These are phyloP conservation scores for Mucor irregularis DNA, from an alignment of 371 early-diverging fungal species.

Conservation along the genomic window DNA sequence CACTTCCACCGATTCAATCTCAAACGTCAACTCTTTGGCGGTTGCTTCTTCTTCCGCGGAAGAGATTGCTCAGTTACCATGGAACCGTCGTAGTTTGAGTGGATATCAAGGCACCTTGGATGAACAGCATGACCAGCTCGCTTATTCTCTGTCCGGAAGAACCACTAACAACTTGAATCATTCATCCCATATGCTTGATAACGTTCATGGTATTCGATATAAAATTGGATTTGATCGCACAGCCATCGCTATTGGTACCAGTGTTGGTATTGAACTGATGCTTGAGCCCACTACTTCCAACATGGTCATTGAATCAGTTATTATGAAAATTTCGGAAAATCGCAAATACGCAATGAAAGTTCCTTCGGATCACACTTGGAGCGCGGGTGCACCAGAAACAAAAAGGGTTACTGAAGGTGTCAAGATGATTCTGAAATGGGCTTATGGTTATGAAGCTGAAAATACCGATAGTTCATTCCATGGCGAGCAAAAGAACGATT, in stretches of 20 bases:
- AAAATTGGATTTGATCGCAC: slow-evolving; percentile 39
- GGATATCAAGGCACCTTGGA: slow-evolving; percentile 24
- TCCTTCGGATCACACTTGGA: slow-evolving; percentile 20
- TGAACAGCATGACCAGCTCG: slow-evolving; percentile 40
- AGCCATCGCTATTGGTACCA: slow-evolving; percentile 43
- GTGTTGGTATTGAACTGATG: slow-evolving; percentile 37
- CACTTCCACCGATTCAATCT: background rate
- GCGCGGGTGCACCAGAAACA: slow-evolving; percentile 16
- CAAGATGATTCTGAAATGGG: slow-evolving; percentile 41
- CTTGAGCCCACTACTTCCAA: slow-evolving; percentile 27
- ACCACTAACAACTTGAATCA: slow-evolving; percentile 20
- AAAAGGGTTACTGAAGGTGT: slow-evolving; percentile 12
- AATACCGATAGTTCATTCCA: slow-evolving; percentile 4
- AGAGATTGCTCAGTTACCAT: background rate
- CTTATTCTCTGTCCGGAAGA: slow-evolving; percentile 33
- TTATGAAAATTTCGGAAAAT: slow-evolving; percentile 20
- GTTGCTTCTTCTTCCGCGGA: too few species aligned
- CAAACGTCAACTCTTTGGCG: background rate
- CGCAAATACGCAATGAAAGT: slow-evolving; percentile 34
- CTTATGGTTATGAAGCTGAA: slow-evolving; percentile 29
- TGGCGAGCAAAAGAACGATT: background rate
- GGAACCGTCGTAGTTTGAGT: slow-evolving; percentile 16
- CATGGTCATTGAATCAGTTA: slow-evolving; percentile 23
- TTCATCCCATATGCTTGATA: background rate
- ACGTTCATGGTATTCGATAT: slow-evolving; percentile 31